Evolutionary conservation across 169 alveolate species (phyloP), one percentile per base, ranked within the genome.

Genomic region (Theileria annulata): DNA sequence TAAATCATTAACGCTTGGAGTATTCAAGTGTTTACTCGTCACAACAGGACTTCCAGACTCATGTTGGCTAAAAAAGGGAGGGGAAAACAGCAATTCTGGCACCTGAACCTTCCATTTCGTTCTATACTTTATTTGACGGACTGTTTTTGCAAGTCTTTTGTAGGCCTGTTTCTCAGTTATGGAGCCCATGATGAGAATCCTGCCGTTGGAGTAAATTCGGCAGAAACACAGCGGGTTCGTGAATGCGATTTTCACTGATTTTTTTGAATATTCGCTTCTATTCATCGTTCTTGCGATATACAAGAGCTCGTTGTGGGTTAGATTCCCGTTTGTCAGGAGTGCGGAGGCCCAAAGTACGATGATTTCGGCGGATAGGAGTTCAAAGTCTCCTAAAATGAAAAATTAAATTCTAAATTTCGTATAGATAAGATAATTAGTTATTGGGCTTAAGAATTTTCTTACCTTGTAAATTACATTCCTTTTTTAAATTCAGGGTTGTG

Each of bases 321-420:
- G 73, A 13, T 85, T 80, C 23, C 64, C 64, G 31, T 51, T 64
- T 25, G 69, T 63, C 37, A 77, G 81, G 25, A 73, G 15, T 23
- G 79, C 67, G 0, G 90, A 84, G 25, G 87, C 87, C 90, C 90
- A 84, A 10, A 78, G 13, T 28, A 84, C 90, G 21, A 71, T 51
- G 21, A 77, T 72, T 37, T 71, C 79, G 17, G 90, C 54, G 19
- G 72, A 19, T 23, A 63, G 17, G 2, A 84, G 59, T 35, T 58
- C 51, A 35, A 30, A 21, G 28, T 42, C 33, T 2, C 56, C 73
- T 35, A 48, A 62, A 62, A 62, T 27, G 27, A 15, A 62, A 31
- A 21, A 21, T 28, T 62, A 28, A 62, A 62, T 37, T 62, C 2
- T 21, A 62, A 28, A 23, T 62, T 6, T 27, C 9, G 12, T 21